Conservation (phyloP, 345 rosid genomes). For the Rubroshorea leprosula region DNA sequence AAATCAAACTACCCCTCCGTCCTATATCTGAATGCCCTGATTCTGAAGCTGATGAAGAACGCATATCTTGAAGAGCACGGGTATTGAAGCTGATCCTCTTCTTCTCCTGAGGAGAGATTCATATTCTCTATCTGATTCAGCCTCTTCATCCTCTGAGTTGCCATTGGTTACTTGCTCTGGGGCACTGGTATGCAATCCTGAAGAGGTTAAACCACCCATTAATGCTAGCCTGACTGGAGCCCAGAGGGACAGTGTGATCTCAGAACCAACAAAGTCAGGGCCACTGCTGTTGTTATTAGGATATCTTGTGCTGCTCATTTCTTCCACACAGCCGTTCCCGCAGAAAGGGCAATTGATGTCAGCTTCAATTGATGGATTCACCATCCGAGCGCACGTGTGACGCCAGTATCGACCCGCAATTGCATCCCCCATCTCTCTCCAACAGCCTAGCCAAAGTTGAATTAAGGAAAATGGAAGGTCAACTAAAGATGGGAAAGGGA, state of each 20-base stretch:
- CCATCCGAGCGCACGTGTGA: constrained; percentile 47
- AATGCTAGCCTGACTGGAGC: constrained; percentile 36
- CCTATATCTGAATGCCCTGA: constrained; percentile 14
- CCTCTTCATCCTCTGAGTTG: constrained; percentile 16
- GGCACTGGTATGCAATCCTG: constrained; percentile 14
- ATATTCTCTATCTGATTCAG: constrained; percentile 23
- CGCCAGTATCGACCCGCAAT: constrained; percentile 53
- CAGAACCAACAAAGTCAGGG: constrained; percentile 21
- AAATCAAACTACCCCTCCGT: constrained; percentile 19
- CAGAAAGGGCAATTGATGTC: constrained; percentile 50
- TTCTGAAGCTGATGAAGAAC: not conserved
- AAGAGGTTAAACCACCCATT: constrained; percentile 26
- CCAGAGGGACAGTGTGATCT: constrained; percentile 29
- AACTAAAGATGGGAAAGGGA: not conserved
- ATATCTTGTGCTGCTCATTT: constrained; percentile 22
- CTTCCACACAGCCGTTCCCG: constrained; percentile 53
- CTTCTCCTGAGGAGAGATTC: constrained; percentile 21
- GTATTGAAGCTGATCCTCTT: constrained; percentile 20
- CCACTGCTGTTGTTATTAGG: constrained; percentile 17
- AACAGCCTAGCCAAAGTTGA: constrained; percentile 8
- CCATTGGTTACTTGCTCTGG: constrained; percentile 16
- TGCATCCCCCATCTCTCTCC: constrained; percentile 46
- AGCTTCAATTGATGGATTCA: constrained; percentile 36
- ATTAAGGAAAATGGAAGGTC: not conserved
- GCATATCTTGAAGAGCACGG: constrained; percentile 25